Evolutionary conservation across 2,329 filamentous ascomycete genomes (phyloP), one percentile per base, ranked within the genome.

Genomic region (Dactylellina cionopaga): DNA sequence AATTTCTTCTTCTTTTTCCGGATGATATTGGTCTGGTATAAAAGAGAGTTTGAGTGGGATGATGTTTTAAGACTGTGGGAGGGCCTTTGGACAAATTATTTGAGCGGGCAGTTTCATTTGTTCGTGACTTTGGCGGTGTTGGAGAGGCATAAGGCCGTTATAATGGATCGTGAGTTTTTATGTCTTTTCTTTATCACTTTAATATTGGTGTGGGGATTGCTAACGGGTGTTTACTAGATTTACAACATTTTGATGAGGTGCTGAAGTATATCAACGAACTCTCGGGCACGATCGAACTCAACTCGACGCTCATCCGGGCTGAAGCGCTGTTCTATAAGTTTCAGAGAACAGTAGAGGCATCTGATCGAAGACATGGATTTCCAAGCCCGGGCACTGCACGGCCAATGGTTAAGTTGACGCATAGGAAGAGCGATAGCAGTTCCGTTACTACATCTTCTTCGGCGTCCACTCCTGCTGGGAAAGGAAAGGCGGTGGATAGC

Each of bases 1-100:
- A 99, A 99, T 80, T 99, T 99, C 81, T 99, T 99, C 82, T 99
- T 99, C 84, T 98, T 99, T 84, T 99, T 98, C 87, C 91, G 95
- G 71, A 98, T 98, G 95, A 85, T 99, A 31, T 85, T 99, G 0
- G 95, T 99, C 7, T 99, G 95, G 95, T 99, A 95, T 81, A 99
- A 99, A 83, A 90, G 95, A 49, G 95, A 99, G 81, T 99, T 99
- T 77, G 86, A 88, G 76, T 99, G 94, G 92, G 80, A 85, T 49
- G 92, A 98, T 78, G 88, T 96, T 9, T 83, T 98, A 31, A 87
- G 91, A 15, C 83, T 99, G 2, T 99, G 95, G 95, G 95, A 99
- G 80, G 85, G 87, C 0, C 82, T 98, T 1, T 99, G 96, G 95
- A 98, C 95, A 1, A 95, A 99, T 79, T 95, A 90, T 77, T 81